Conservation (phyloP, 208 protist species). For the Leishmania tropica region DNA sequence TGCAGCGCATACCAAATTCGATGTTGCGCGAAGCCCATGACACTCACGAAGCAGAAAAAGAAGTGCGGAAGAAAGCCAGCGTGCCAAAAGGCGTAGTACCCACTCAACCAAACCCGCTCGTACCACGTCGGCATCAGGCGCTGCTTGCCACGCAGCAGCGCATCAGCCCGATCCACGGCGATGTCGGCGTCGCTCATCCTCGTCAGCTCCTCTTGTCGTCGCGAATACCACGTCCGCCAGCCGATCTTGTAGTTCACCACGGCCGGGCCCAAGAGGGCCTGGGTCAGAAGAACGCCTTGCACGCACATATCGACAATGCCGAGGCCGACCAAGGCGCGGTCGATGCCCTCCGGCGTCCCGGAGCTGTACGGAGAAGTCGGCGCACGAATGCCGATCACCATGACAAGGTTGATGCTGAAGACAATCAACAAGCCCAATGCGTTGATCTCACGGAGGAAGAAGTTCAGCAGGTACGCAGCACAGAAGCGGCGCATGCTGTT, state of each 20-base stretch:
- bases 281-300: constrained; percentile 40
- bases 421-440: constrained; percentile 42
- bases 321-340: constrained; percentile 30
- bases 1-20: constrained; percentile 69
- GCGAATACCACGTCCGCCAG: constrained; percentile 42
- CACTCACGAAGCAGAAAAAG: constrained; percentile 49
- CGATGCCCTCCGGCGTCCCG: constrained; percentile 29
- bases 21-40: constrained; percentile 59
- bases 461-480: constrained; percentile 42
- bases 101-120: constrained; percentile 18
- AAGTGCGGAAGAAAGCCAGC: constrained; percentile 33
- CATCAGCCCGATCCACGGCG: constrained; percentile 27
- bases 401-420: constrained; percentile 54
- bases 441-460: constrained; percentile 45
- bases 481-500: constrained; percentile 37
- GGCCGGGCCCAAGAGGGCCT: constrained; percentile 43
- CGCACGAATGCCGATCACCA: constrained; percentile 45
- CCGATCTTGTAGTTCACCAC: constrained; percentile 42
- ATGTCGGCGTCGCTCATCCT: constrained; percentile 39
- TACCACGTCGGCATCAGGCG: constrained; percentile 16
- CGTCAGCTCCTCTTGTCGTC: constrained; percentile 29
- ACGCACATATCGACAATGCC: constrained; percentile 45
- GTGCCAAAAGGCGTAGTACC: constrained; percentile 37
- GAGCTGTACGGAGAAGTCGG: constrained; percentile 41
- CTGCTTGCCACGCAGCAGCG: constrained; percentile 27